These are phyloP conservation scores for Metschnikowia gruessii DNA, from an alignment of 805 yeast genomes.

Conservation along the genomic window DNA sequence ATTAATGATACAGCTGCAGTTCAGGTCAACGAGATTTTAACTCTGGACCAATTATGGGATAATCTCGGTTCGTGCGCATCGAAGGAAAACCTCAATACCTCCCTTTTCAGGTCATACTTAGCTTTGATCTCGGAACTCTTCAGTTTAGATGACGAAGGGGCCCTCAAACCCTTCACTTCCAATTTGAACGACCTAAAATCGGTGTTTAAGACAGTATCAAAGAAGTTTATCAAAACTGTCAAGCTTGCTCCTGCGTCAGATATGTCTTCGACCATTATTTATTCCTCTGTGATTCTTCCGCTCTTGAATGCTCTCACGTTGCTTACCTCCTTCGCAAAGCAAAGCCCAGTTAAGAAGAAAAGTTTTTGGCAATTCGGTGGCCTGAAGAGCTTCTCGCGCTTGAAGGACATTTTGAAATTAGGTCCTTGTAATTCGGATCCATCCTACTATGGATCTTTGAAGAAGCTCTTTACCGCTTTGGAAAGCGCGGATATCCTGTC, in stretches of 20 bases:
- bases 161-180: slow-evolving; percentile 18
- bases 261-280: slow-evolving; percentile 31
- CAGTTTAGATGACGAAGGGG: slow-evolving; percentile 12
- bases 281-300: slow-evolving; percentile 46
- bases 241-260: slow-evolving; percentile 27
- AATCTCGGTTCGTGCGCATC: slow-evolving; percentile 24
- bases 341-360: slow-evolving; percentile 30
- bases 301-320: slow-evolving; percentile 47
- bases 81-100: slow-evolving; percentile 28
- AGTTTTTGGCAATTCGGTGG: slow-evolving; percentile 55
- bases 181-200: slow-evolving; percentile 21
- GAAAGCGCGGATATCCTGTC: slow-evolving; percentile 7
- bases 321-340: slow-evolving; percentile 13
- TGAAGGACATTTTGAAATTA: slow-evolving; percentile 45
- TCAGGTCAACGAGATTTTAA: slow-evolving; percentile 24
- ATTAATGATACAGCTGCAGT: slow-evolving; percentile 13
- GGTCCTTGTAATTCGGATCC: slow-evolving; percentile 57
- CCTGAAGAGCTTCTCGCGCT: slow-evolving; percentile 34
- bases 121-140: slow-evolving; percentile 13
- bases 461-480: slow-evolving; percentile 23
- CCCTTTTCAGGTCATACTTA: slow-evolving; percentile 27
- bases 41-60: slow-evolving; percentile 35
- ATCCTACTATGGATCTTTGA: slow-evolving; percentile 40
- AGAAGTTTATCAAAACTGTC: slow-evolving; percentile 43
- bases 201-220: slow-evolving; percentile 41